Percentiles rank a stretch among this genome's conserved stretches.
Conservation (phyloP, 2,329 filamentous ascomycete genomes). For the Lachnellula arida region DNA sequence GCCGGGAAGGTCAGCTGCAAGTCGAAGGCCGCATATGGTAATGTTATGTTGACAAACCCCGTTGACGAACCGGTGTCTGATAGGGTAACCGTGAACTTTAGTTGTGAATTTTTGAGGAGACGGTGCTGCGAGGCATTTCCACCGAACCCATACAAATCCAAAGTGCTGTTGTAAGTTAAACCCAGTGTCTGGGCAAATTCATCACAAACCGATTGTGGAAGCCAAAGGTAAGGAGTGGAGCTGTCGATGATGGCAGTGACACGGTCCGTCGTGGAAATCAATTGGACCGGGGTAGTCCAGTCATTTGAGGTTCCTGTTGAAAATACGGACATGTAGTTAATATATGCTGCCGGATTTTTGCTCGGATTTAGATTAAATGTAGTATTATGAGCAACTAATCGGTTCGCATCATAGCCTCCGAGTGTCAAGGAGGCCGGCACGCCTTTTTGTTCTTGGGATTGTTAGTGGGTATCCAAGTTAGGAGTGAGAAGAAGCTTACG, state of each 20-base stretch:
- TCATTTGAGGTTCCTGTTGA: slow-evolving; percentile 39
- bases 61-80: slow-evolving; percentile 39
- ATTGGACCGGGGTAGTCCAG: slow-evolving; percentile 44
- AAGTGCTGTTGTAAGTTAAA: slow-evolving; percentile 58
- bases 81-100: slow-evolving; percentile 54
- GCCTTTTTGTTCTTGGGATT: slow-evolving; percentile 35
- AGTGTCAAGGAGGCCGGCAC: slow-evolving; percentile 57
- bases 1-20: slow-evolving; percentile 27
- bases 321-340: slow-evolving; percentile 23
- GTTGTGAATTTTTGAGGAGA: slow-evolving; percentile 40
- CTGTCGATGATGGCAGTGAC: slow-evolving; percentile 49
- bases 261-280: slow-evolving; percentile 20
- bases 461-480: slow-evolving; percentile 23
- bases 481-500: slow-evolving; percentile 40
- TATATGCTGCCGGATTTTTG: slow-evolving; percentile 38
- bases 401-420: slow-evolving; percentile 63
- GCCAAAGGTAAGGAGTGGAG: slow-evolving; percentile 59
- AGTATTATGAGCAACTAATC: slow-evolving; percentile 56
- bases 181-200: slow-evolving; percentile 60
- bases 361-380: slow-evolving; percentile 52
- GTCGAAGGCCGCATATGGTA: slow-evolving; percentile 33
- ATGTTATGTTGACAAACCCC: slow-evolving; percentile 40
- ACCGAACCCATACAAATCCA: slow-evolving; percentile 61
- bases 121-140: slow-evolving; percentile 47
- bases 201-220: slow-evolving; percentile 56